These are phyloP conservation scores for Ramalina intermedia DNA, from an alignment of 495 filamentous ascomycete genomes.

Conservation along the genomic window DNA sequence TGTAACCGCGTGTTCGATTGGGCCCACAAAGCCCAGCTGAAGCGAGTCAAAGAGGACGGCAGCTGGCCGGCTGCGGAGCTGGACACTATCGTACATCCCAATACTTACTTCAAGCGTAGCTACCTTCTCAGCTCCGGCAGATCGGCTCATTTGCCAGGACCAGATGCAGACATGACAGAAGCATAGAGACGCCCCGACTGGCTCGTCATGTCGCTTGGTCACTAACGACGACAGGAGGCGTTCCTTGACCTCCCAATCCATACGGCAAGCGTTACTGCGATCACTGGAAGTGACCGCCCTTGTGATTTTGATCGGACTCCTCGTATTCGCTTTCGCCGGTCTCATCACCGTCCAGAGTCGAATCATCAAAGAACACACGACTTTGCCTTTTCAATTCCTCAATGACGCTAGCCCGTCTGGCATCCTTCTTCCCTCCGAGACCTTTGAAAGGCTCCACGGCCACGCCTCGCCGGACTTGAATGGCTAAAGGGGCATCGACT, in stretches of 20 bases:
- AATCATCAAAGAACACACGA: slow-evolving; percentile 41
- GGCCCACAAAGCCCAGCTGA: slow-evolving; percentile 72
- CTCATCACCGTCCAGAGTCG: slow-evolving; percentile 22
- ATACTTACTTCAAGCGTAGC: slow-evolving; percentile 92
- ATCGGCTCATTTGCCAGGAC: too few relatives aligned
- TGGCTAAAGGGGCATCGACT: not conserved
- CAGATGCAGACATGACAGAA: too few relatives aligned
- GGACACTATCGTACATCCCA: slow-evolving; percentile 94
- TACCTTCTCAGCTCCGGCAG: slow-evolving; percentile 50
- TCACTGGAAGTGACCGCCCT: slow-evolving; percentile 3
- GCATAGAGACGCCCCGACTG: too few relatives aligned
- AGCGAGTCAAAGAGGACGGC: slow-evolving; percentile 70
- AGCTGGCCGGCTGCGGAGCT: slow-evolving; percentile 65
- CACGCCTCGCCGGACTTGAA: slow-evolving; percentile 1
- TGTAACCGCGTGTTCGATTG: slow-evolving; percentile 95
- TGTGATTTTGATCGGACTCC: not conserved
- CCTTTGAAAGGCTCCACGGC: too few relatives aligned
- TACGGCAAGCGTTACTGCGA: not conserved
- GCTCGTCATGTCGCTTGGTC: too few relatives aligned
- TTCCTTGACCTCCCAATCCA: not conserved
- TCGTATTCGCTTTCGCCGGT: slow-evolving; percentile 13
- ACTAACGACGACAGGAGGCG: too few relatives aligned
- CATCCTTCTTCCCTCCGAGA: slow-evolving; percentile 6
- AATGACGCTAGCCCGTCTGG: slow-evolving; percentile 29
- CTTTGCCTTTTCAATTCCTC: slow-evolving; percentile 46